Evolutionary conservation across 768 basidiomycete genomes (phyloP).

Genomic region (Boletellus sp.): DNA sequence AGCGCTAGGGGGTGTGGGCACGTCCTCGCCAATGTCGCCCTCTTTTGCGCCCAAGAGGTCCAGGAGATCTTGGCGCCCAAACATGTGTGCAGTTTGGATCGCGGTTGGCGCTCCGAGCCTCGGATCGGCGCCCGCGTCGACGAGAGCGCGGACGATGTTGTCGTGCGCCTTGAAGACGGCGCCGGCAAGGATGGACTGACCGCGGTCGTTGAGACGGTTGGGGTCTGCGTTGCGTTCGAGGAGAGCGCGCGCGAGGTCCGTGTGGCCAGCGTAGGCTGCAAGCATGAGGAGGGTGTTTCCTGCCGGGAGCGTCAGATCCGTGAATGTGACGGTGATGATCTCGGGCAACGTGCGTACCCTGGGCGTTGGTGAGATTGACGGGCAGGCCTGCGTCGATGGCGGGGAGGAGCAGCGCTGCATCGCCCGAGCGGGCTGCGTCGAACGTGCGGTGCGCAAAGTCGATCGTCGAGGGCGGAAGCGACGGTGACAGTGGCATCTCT

Average conservation of each 20-base stretch:
- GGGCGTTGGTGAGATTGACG: conserved; percentile 65
- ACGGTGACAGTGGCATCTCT: too few relatives aligned
- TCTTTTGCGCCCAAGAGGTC: conserved; percentile 55
- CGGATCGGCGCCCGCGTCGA: conserved; percentile 56
- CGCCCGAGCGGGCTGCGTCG: conserved; percentile 64
- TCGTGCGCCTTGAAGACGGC: conserved; percentile 73
- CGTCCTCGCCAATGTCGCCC: conserved; percentile 40
- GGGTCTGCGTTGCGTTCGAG: conserved; percentile 59
- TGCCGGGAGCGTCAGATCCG: conserved; percentile 19
- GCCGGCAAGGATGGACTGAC: conserved; percentile 72
- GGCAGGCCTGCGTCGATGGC: conserved; percentile 71
- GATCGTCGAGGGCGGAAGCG: conserved; percentile 37
- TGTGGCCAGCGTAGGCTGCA: conserved; percentile 68
- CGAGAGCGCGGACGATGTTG: conserved; percentile 56
- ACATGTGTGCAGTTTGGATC: conserved; percentile 66
- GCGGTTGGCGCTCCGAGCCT: conserved; percentile 63
- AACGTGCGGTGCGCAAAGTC: conserved; percentile 67
- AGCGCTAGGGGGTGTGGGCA: conserved; percentile 28
- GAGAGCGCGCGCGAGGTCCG: conserved; percentile 48
- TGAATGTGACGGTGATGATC: not conserved
- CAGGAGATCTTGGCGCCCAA: conserved; percentile 55
- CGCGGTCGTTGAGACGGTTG: conserved; percentile 65
- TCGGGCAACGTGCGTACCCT: conserved; percentile 41
- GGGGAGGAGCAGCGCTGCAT: conserved; percentile 47
- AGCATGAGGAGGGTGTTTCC: conserved; percentile 82